phyloP scores from a whole-genome alignment of 331 rosid genomes.

The Quercus tomentella region DNA sequence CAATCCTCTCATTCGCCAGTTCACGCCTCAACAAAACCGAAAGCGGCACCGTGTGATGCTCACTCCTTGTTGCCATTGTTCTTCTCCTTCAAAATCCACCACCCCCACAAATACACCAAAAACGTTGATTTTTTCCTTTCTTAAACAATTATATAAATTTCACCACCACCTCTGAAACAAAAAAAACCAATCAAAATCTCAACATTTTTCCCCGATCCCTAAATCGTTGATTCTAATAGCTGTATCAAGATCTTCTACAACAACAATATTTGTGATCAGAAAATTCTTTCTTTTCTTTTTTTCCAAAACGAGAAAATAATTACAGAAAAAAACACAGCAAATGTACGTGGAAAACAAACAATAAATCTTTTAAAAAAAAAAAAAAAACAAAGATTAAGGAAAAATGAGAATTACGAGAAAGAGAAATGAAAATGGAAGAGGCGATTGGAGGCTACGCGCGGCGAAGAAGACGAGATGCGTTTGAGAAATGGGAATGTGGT shows the following conservation, averaged over 20 bases:
- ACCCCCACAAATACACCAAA: background rate
- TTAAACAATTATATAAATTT: no score
- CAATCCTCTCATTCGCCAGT: conserved; percentile 72
- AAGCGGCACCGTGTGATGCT: conserved; percentile 73
- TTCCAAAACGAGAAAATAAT: background rate
- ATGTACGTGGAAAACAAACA: background rate
- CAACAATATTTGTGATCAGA: background rate
- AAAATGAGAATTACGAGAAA: conserved; percentile 27
- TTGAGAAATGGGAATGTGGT: conserved; percentile 19
- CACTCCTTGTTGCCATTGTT: conserved; percentile 71
- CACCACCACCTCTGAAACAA: conserved; percentile 9
- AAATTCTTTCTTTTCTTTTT: no score
- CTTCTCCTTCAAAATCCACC: conserved; percentile 1
- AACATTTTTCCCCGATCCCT: conserved; percentile 2
- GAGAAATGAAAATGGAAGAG: conserved; percentile 14
- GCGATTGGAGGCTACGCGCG: conserved; percentile 25
- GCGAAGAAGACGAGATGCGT: conserved; percentile 13
- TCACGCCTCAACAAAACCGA: conserved; percentile 89
- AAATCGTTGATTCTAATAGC: background rate
- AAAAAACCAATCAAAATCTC: background rate
- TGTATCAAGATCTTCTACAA: conserved; percentile 10
- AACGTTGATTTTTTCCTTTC: no score
- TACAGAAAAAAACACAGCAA: no score
- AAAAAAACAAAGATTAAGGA: background rate
- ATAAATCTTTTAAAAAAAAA: background rate